Base-by-base conservation (phyloP, 805 yeast genomes). In the Debaryomyces castellii region DNA sequence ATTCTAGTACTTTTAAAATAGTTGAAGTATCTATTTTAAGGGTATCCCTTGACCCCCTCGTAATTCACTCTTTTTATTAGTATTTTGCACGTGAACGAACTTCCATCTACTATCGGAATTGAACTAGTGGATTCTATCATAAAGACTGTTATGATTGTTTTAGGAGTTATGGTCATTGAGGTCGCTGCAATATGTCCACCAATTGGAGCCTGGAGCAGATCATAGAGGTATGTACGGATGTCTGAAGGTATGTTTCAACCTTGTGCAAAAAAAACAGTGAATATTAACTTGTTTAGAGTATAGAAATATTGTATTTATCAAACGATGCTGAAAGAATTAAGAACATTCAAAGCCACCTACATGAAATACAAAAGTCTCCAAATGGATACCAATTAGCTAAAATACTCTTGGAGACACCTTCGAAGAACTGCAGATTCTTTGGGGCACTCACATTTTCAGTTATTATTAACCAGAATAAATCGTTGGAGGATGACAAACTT, bases 371-470 rank as follows among this genome's bases (percentile, higher is more conserved):
- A 58, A 74, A 69, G 52, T 77, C 84, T 0, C 62, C 66, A 0
- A 55, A 74, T 40, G 92, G 89, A 1, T 73, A 81, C 67, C 51
- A 52, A 2, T 57, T 89, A 20, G 96, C 91, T 0, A 71, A 76
- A 28, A 52, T 63, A 33, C 68, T 89, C 17, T 65, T 89, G 48
- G 48, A 39, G 49, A 57, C 59, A 2, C 56, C 58, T 3, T 72
- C 78, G 1, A 52, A 67, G 37, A 78, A 77, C 46, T 78, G 83
- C 50, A 80, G 82, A 56, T 89, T 85, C 60, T 84, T 89, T 56
- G 96, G 96, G 0, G 96, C 95, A 0, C 73, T 87, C 46, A 89
- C 96, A 0, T 82, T 80, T 47, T 77, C 89, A 0, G 94, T 89
- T 4, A 70, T 76, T 51, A 62, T 85, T 37, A 80, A 78, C 47